These are phyloP conservation scores for Viola pubescens DNA, from an alignment of 441 rosid species.

Conservation along the genomic window DNA sequence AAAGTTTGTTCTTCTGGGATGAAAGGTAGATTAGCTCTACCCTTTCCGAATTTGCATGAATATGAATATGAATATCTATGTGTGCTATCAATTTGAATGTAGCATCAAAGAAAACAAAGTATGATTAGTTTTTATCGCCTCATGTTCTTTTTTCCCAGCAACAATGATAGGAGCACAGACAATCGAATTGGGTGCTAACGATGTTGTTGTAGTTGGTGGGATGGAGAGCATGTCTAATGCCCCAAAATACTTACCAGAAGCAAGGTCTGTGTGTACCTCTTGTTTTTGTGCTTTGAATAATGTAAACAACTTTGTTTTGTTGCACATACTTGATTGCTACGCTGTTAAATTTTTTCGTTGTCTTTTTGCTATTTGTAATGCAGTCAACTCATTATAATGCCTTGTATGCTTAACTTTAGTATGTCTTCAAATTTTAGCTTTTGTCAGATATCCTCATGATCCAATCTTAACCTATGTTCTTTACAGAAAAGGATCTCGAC, in stretches of 20 bases:
- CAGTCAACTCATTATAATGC: neutral
- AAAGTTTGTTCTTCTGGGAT: slow-evolving; percentile 91
- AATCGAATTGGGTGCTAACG: slow-evolving; percentile 62
- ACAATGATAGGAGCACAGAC: slow-evolving; percentile 80
- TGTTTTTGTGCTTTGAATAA: neutral
- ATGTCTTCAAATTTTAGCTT: neutral
- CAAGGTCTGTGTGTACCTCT: slow-evolving; percentile 40
- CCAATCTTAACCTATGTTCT: slow-evolving; percentile 7
- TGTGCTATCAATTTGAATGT: no score
- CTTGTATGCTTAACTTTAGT: neutral
- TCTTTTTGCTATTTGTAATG: neutral
- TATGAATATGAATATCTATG: no score
- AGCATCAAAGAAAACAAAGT: no score
- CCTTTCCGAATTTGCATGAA: neutral
- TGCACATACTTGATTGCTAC: neutral
- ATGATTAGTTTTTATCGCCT: neutral
- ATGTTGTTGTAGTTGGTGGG: slow-evolving; percentile 86
- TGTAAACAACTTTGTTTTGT: neutral
- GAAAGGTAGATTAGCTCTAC: slow-evolving; percentile 47
- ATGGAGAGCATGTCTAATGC: slow-evolving; percentile 98
- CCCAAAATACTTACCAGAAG: slow-evolving; percentile 71
- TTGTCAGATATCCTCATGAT: neutral
- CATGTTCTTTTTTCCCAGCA: slow-evolving; percentile 32
- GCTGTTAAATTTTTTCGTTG: neutral
- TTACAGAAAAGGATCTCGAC: slow-evolving; percentile 73